Conservation (phyloP, 2,329 filamentous ascomycete genomes). For the Coniochaeta sp. region DNA sequence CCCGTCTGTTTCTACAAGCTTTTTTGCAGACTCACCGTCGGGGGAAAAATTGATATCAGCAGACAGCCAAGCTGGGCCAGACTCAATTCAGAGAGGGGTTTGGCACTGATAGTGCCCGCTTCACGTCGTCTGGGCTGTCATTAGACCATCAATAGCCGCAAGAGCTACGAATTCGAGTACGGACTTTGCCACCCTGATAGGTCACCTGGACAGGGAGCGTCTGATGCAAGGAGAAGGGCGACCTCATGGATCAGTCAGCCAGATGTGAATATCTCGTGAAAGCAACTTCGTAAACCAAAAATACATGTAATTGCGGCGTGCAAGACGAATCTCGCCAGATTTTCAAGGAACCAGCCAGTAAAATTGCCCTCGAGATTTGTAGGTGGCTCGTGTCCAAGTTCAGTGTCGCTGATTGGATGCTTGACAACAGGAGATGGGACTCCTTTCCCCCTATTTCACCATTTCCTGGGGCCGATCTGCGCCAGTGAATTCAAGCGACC, state of each 20-base stretch:
- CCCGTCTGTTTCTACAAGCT: no score
- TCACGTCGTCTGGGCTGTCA: not conserved
- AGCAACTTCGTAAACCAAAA: not conserved
- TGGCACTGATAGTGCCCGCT: no score
- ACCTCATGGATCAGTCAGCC: not conserved
- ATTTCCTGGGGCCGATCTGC: not conserved
- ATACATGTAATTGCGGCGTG: not conserved
- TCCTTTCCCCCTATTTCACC: not conserved
- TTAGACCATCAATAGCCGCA: not conserved
- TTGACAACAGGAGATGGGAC: not conserved
- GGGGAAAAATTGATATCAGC: not conserved
- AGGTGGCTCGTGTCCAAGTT: slow-evolving; percentile 2
- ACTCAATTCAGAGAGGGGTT: no score
- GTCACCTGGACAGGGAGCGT: not conserved
- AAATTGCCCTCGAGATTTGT: slow-evolving; percentile 1
- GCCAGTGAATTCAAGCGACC: not conserved
- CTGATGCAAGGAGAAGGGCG: not conserved
- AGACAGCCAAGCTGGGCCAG: no score
- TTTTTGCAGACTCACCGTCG: not conserved
- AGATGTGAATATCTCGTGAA: not conserved
- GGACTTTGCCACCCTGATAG: not conserved
- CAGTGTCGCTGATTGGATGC: not conserved
- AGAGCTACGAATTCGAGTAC: not conserved
- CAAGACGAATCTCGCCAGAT: not conserved
- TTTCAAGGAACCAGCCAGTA: not conserved